Conservation (phyloP, 495 filamentous ascomycete genomes). For the Podospora australis region DNA sequence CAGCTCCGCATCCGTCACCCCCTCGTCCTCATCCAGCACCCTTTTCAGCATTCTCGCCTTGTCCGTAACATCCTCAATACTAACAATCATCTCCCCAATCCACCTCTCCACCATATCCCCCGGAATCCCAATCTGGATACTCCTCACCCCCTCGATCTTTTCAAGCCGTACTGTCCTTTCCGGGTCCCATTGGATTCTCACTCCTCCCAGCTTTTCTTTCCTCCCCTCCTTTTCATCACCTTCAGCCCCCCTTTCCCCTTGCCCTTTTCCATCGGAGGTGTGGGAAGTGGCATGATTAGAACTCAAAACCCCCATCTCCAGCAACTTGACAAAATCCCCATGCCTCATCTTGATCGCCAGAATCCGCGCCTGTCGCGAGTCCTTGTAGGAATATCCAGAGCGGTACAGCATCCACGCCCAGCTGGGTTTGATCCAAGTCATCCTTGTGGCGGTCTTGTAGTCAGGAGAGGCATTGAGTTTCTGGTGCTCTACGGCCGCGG, state of each 20-base stretch:
- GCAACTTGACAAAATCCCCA: conserved; percentile 35
- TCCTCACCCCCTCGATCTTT: conserved; percentile 41
- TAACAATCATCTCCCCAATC: conserved; percentile 46
- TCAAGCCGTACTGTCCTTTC: conserved; percentile 42
- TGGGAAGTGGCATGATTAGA: too few relatives aligned
- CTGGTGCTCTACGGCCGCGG: conserved; percentile 45
- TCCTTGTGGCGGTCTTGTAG: conserved; percentile 47
- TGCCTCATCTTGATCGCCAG: conserved; percentile 47
- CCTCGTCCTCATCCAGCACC: conserved; percentile 34
- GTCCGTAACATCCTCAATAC: conserved; percentile 54
- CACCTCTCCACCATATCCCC: conserved; percentile 34
- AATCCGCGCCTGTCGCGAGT: conserved; percentile 43
- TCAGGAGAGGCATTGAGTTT: conserved; percentile 44
- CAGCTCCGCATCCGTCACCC: conserved; percentile 30
- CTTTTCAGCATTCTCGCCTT: conserved; percentile 39
- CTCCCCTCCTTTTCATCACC: too few relatives aligned
- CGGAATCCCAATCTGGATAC: conserved; percentile 57
- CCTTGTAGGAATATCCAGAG: conserved; percentile 49
- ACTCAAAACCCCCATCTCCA: conserved; percentile 25
- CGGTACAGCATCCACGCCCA: conserved; percentile 64
- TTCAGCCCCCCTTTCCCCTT: background rate
- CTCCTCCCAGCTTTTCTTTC: conserved; percentile 31
- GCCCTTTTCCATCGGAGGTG: background rate
- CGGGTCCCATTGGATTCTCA: conserved; percentile 60
- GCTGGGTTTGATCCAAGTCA: conserved; percentile 65